phyloP scores from a whole-genome alignment of 257 asterid genomes.

The Petunia secreta region DNA sequence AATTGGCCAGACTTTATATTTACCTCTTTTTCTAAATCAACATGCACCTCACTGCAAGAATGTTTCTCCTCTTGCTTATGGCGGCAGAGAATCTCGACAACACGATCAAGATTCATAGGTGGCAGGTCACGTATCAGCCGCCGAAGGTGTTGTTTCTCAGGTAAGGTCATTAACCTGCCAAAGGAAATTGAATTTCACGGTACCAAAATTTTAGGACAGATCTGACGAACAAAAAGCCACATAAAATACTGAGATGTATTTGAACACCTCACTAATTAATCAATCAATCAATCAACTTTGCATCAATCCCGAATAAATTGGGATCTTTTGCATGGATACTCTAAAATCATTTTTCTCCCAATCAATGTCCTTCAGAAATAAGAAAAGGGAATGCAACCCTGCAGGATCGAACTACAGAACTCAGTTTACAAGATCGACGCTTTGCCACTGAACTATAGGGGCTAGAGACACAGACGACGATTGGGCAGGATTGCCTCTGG shows the following conservation, averaged over 20 bases:
- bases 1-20: neutral
- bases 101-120: conserved; percentile 55
- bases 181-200: conserved; percentile 7
- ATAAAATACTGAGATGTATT: neutral
- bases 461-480: neutral
- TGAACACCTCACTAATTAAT: neutral
- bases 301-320: neutral
- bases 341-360: conserved; percentile 5
- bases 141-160: conserved; percentile 64
- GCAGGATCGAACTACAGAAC: conserved; percentile 1
- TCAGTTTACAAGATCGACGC: neutral
- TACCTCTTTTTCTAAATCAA: conserved; percentile 71
- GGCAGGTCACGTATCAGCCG: conserved; percentile 58
- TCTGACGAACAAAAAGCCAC: neutral
- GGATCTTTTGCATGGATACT: neutral
- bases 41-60: conserved; percentile 42
- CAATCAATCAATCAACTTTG: neutral
- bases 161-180: conserved; percentile 63
- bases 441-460: neutral
- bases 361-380: neutral
- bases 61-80: conserved; percentile 31
- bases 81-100: conserved; percentile 54
- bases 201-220: neutral
- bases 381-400: neutral
- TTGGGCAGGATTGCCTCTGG: no score